Evolutionary conservation across 768 basidiomycete species (phyloP), one percentile per base, ranked within the genome.

Genomic region (Strobilomyces dryophilus): DNA sequence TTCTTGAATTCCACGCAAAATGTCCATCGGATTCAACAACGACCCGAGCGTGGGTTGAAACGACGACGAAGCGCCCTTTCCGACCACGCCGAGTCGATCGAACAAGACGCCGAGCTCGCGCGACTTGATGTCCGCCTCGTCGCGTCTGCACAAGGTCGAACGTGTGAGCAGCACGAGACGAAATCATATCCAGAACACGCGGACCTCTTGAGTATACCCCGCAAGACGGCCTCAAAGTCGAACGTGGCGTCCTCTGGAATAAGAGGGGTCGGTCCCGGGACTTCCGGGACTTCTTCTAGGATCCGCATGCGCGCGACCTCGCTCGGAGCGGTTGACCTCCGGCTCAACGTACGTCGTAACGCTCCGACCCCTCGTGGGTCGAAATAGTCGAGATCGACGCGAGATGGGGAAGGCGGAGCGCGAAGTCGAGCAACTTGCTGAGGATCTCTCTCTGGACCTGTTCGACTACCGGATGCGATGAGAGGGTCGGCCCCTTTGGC

Each of bases 31-130:
- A 64, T 87, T 81, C 43, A 89, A 71, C 3, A 78, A 62, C 24
- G 84, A 84, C n/a, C 80, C 82, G 5, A 93, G 64, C 0, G 84
- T 89, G 1, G 75, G 60, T 55, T 83, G 81, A 47, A 76, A 76
- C 8, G 76, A 78, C 0, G 80, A 80, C 0, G 79, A 69, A 1
- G 81, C 69, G 5, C 84, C 84, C 8, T 82, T 59, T 3, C 85
- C 87, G 21, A 79, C 73, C 8, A 88, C 87, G 0, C 71, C 72
- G 17, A 89, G 74, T 32, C 81, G 69, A 48, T 79, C 64, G 54
- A 88, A 87, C 40, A 75, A 56, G 11, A 88, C 83, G 0, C 85
- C 86, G 4, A 87, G 77, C 46, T 80, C 73, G 21, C 84, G 76
- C 1, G 68, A 52, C 56, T 75, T 74, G 55, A 83, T 77, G n/a